Evolutionary conservation across 495 filamentous ascomycete species (phyloP).

Genomic region (Penicillium coffeae): DNA sequence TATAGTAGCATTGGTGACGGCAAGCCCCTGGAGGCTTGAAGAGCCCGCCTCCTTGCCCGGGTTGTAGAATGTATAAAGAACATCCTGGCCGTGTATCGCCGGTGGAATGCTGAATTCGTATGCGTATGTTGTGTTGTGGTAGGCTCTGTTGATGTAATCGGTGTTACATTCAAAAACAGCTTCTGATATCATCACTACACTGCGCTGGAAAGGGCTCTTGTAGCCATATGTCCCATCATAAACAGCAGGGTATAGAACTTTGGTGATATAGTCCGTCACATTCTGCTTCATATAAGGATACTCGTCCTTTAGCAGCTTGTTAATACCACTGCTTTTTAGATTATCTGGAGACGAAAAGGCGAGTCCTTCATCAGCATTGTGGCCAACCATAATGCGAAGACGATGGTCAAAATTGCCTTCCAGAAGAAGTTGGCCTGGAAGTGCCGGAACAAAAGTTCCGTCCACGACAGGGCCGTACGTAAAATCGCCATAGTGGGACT

Average conservation of each 20-base stretch:
- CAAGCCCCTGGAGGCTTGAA: not conserved
- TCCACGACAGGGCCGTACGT: slow-evolving; percentile 58
- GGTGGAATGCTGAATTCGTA: slow-evolving; percentile 62
- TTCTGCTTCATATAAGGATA: slow-evolving; percentile 28
- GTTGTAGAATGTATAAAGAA: slow-evolving; percentile 59
- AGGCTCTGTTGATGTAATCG: slow-evolving; percentile 47
- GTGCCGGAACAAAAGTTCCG: slow-evolving; percentile 51
- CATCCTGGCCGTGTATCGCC: slow-evolving; percentile 52
- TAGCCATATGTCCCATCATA: slow-evolving; percentile 51
- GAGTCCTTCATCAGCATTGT: slow-evolving; percentile 54
- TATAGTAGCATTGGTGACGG: slow-evolving; percentile 39
- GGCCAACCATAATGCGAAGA: slow-evolving; percentile 53
- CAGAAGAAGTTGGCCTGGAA: slow-evolving; percentile 54
- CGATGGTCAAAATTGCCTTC: slow-evolving; percentile 52
- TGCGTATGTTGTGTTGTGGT: slow-evolving; percentile 48
- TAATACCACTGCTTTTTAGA: slow-evolving; percentile 36
- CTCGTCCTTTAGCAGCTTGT: slow-evolving; percentile 41
- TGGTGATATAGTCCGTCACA: slow-evolving; percentile 45
- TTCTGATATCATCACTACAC: slow-evolving; percentile 27
- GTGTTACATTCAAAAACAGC: slow-evolving; percentile 62
- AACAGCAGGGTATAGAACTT: slow-evolving; percentile 55
- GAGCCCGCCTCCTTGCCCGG: slow-evolving; percentile 14
- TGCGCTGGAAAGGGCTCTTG: slow-evolving; percentile 35
- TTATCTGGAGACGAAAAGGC: slow-evolving; percentile 57
- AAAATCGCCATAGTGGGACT: slow-evolving; percentile 45